Base-by-base conservation (phyloP, 257 asterid genomes). In the Solanum rostratum region DNA sequence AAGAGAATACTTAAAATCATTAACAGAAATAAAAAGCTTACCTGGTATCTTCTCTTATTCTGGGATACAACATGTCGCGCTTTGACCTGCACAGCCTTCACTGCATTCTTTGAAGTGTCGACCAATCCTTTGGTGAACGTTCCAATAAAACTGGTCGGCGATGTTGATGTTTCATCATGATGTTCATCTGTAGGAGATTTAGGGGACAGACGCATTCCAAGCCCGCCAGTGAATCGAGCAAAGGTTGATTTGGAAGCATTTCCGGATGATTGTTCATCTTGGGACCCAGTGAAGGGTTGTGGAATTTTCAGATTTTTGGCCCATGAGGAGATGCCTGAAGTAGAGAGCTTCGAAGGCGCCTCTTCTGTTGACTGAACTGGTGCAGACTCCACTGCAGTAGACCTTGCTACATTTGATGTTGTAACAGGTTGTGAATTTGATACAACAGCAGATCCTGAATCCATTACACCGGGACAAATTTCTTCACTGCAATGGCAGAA, bases 1-100 rank as follows among this genome's bases (percentile, higher is more conserved):
- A 66, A 49, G 55, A 54, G 43, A 73, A 15, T 15, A 55, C 33
- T 82, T 33, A 55, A 52, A 52, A 85, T 62, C 27, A 49, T 46
- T 19, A 24, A 85, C 62, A 46, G 41, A 46, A 9, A 37, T 15
- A 68, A 68, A 84, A 59, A 82, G 80, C 60, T 18, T 65, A 97
- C 99, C 99, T 97, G 99, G 86, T 95, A 97, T 95, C 99, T 93
- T 91, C 99, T 92, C 87, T 97, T 97, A 87, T 97, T 97, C 87
- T 97, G 99, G 83, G 99, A 97, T 45, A 97, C 99, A 86, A 79
- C 99, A 87, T 97, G 99, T 45, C 99, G 97, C 83, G 99, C 99
- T 90, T 94, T 97, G 81, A 95, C 99, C 89, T 92, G 96, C 73
- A 97, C 99, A 79, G 98, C 99, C 86, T 94, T 97, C 89, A 94